phyloP scores from a whole-genome alignment of 495 filamentous ascomycete genomes.

The Aspergillus bertholletiae region DNA sequence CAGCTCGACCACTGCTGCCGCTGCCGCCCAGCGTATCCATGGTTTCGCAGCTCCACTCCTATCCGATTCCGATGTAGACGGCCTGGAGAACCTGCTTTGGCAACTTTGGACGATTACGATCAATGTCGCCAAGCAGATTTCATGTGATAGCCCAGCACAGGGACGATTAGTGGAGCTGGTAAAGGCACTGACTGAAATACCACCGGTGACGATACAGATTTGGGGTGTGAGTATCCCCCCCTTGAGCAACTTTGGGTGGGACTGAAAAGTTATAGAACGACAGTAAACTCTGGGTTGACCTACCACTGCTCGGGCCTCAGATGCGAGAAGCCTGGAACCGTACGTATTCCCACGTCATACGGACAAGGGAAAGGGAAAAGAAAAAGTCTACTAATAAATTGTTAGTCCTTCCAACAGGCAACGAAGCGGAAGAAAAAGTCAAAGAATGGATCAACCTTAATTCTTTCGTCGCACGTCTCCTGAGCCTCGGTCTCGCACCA shows the following conservation, averaged over 20 bases:
- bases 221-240: neutral
- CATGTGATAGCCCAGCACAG: neutral
- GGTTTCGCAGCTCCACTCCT: neutral
- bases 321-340: conserved; percentile 5
- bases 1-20: neutral
- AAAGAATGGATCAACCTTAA: conserved; percentile 4
- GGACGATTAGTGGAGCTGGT: conserved; percentile 4
- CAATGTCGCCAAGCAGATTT: conserved; percentile 2
- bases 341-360: neutral
- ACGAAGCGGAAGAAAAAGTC: neutral
- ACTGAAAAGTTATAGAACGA: neutral
- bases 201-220: neutral
- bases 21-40: neutral
- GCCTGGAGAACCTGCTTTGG: neutral
- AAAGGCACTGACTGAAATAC: neutral
- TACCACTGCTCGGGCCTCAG: conserved; percentile 1
- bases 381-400: neutral
- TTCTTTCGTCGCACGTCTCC: conserved; percentile 2
- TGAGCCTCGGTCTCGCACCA: neutral
- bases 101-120: neutral
- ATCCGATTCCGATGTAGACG: neutral
- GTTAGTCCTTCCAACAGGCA: neutral
- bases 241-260: neutral
- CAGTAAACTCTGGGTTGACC: neutral
- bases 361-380: neutral